phyloP scores from a whole-genome alignment of 116 monocot species.

The Thalassia testudinum region DNA sequence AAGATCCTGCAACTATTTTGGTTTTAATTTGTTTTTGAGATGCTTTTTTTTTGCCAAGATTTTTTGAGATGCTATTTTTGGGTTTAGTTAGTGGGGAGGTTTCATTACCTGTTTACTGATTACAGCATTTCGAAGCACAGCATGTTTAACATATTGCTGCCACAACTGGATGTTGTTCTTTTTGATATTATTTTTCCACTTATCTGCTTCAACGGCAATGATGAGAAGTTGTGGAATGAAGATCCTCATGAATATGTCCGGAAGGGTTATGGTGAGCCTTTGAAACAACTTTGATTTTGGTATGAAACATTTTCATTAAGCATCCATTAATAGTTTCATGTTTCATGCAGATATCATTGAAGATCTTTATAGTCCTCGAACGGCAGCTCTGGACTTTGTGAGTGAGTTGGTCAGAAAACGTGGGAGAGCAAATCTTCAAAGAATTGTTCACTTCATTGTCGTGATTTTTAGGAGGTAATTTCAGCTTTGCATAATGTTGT shows the following conservation, averaged over 20 bases:
- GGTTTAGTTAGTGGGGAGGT: no score
- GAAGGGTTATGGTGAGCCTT: constrained; percentile 50
- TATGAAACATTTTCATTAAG: no score
- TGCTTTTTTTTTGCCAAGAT: no score
- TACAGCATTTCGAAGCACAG: neutral
- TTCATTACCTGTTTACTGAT: no score
- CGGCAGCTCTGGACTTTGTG: constrained; percentile 76
- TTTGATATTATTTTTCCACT: constrained; percentile 81
- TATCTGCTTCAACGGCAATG: constrained; percentile 77
- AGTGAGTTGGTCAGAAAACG: constrained; percentile 56
- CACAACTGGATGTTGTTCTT: constrained; percentile 53
- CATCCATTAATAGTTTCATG: neutral
- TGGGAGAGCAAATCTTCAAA: constrained; percentile 57
- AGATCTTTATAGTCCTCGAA: constrained; percentile 70
- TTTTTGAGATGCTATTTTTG: no score
- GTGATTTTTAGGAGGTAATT: constrained; percentile 51
- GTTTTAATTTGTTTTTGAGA: no score
- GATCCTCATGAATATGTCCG: constrained; percentile 85
- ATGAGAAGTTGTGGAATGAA: constrained; percentile 61
- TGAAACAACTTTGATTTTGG: neutral
- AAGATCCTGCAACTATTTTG: no score
- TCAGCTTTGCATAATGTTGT: neutral
- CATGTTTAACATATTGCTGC: constrained; percentile 60
- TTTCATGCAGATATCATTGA: constrained; percentile 47
- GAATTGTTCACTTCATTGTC: constrained; percentile 56